These are phyloP conservation scores for Magnusiomyces sp. DNA, from an alignment of 1,139 yeast genomes.

Conservation along the genomic window DNA sequence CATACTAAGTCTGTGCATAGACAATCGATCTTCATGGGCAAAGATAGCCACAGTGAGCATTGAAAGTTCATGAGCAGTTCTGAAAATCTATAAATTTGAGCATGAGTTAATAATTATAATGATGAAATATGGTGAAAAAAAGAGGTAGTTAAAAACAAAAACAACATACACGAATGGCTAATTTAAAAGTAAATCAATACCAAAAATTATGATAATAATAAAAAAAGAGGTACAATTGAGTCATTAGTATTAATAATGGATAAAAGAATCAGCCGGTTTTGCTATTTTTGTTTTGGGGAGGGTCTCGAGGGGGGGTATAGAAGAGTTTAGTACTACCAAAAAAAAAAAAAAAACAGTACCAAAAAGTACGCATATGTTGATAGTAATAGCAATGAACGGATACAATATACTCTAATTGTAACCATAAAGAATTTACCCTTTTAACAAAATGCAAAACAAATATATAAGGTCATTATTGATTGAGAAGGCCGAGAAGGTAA, in stretches of 20 bases:
- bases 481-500: neutral
- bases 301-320: no score
- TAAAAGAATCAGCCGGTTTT: no score
- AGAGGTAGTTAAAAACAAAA: neutral
- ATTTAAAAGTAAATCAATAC: neutral
- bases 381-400: no score
- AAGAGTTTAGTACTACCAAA: no score
- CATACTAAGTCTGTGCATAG: constrained; percentile 72
- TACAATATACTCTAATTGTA: no score
- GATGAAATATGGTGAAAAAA: neutral
- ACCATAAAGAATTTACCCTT: no score
- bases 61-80: constrained; percentile 95
- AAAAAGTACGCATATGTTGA: no score
- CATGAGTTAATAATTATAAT: neutral
- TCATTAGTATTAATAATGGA: neutral
- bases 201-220: neutral
- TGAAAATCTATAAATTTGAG: constrained; percentile 46
- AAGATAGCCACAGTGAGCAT: constrained; percentile 97
- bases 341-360: no score
- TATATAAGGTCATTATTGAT: no score
- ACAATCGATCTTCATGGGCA: constrained; percentile 90
- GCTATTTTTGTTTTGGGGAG: neutral
- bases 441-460: no score
- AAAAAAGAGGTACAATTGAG: neutral
- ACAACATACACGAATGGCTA: constrained; percentile 23